Percentiles rank a stretch among this genome's conserved stretches.
Conservation (phyloP, 192 early-diverging fungal species). For the Cladochytrium replicatum region DNA sequence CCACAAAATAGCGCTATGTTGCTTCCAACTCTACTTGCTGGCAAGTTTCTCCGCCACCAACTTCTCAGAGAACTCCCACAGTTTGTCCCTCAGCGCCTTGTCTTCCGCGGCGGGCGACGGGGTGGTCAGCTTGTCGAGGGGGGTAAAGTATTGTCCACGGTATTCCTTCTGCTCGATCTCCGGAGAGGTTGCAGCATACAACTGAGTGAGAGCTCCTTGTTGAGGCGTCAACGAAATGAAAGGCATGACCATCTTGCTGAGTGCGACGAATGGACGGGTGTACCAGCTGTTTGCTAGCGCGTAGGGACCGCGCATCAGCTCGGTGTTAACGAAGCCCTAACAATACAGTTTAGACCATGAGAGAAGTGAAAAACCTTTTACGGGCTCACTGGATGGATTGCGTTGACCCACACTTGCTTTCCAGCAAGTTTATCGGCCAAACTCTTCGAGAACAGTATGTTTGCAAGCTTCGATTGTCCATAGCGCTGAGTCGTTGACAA, state of each 20-base stretch:
- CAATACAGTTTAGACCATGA: constrained; percentile 4
- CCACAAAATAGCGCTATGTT: no score
- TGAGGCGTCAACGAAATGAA: constrained; percentile 13
- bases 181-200: constrained; percentile 9
- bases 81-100: constrained; percentile 8
- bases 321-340: constrained; percentile 41
- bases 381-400: constrained; percentile 34
- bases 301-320: constrained; percentile 23
- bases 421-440: constrained; percentile 15
- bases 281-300: neutral
- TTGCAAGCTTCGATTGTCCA: constrained; percentile 40
- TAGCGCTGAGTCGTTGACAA: constrained; percentile 14
- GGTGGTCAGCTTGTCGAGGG: neutral
- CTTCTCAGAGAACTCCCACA: constrained; percentile 23
- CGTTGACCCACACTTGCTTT: constrained; percentile 31
- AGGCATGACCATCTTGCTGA: neutral
- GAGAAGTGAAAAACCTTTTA: neutral
- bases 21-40: no score
- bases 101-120: constrained; percentile 6
- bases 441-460: constrained; percentile 28
- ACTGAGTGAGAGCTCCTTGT: constrained; percentile 12
- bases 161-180: constrained; percentile 13
- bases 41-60: constrained; percentile 14
- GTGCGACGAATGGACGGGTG: neutral
- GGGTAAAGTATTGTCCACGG: constrained; percentile 13